Evolutionary conservation across 2,329 filamentous ascomycete genomes (phyloP).

Genomic region (Trichocomaceae sp.): DNA sequence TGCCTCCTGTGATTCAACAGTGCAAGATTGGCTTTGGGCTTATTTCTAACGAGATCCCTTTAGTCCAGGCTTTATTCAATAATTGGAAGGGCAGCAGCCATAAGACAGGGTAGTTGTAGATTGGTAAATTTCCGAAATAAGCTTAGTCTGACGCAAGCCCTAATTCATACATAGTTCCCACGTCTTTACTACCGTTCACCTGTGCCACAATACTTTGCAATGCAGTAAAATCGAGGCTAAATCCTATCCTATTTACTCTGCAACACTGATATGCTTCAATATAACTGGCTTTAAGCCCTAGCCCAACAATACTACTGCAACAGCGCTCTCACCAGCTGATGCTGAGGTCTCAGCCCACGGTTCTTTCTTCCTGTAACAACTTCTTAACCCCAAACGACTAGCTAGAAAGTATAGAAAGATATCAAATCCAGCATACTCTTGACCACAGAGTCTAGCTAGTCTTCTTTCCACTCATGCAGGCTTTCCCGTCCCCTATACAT

Average conservation of each 20-base stretch:
- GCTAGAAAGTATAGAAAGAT: not conserved
- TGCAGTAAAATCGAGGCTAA: not conserved
- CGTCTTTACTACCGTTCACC: too few species aligned
- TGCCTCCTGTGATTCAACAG: too few species aligned
- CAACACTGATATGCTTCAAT: not conserved
- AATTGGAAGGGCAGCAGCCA: too few species aligned
- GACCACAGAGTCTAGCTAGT: constrained; percentile 28
- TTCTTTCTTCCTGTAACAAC: not conserved
- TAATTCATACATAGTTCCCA: too few species aligned
- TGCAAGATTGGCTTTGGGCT: too few species aligned
- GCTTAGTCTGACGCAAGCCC: not conserved
- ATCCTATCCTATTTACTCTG: not conserved
- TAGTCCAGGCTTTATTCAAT: too few species aligned
- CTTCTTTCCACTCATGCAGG: constrained; percentile 25
- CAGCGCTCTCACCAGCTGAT: not conserved
- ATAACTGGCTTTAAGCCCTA: not conserved
- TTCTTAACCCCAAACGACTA: not conserved
- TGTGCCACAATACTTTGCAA: too few species aligned
- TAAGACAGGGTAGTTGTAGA: too few species aligned
- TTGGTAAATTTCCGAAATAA: not conserved
- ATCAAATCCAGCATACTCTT: constrained; percentile 24
- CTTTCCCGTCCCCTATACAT: constrained; percentile 25
- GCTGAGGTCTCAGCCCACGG: not conserved
- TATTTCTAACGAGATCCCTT: too few species aligned
- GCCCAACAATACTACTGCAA: not conserved